These are phyloP conservation scores for Pythium phragmitis DNA, from an alignment of 352 stramenopile genomes.

Conservation along the genomic window DNA sequence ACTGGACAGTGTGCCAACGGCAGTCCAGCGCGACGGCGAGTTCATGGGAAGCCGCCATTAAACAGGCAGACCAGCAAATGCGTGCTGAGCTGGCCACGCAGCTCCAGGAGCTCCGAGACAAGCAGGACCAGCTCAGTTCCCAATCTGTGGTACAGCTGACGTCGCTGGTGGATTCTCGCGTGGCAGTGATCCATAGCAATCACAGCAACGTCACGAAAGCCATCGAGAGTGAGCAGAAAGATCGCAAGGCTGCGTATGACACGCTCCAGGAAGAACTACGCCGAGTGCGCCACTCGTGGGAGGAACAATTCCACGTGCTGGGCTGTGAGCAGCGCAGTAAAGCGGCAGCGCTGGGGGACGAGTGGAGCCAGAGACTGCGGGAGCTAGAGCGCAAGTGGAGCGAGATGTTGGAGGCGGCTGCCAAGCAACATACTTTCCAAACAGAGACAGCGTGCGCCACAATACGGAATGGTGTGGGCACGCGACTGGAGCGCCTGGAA, in stretches of 20 bases:
- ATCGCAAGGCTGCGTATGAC: slow-evolving; percentile 42
- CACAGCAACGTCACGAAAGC: slow-evolving; percentile 23
- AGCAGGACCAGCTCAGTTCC: slow-evolving; percentile 13
- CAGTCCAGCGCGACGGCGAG: background rate
- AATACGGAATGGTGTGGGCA: slow-evolving; percentile 3
- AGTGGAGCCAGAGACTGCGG: slow-evolving; percentile 35
- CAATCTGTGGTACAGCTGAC: slow-evolving; percentile 3
- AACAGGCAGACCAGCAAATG: slow-evolving; percentile 16
- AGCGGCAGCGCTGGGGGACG: slow-evolving; percentile 25
- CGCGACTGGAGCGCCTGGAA: slow-evolving; percentile 31
- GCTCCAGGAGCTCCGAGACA: slow-evolving; percentile 15
- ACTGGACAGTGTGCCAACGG: slow-evolving; percentile 8
- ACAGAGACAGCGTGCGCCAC: background rate
- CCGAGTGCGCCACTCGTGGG: slow-evolving; percentile 40
- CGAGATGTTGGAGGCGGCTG: slow-evolving; percentile 7
- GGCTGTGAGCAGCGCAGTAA: slow-evolving; percentile 41
- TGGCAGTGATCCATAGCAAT: slow-evolving; percentile 14
- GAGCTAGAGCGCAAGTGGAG: slow-evolving; percentile 24
- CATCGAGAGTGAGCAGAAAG: slow-evolving; percentile 42
- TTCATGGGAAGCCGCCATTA: background rate
- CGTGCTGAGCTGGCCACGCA: slow-evolving; percentile 13
- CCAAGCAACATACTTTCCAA: slow-evolving; percentile 1
- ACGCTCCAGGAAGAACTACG: slow-evolving; percentile 41
- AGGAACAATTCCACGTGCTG: slow-evolving; percentile 51
- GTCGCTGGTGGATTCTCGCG: slow-evolving; percentile 1